These are phyloP conservation scores for Tricharina praecox DNA, from an alignment of 495 filamentous ascomycete genomes.

Conservation along the genomic window DNA sequence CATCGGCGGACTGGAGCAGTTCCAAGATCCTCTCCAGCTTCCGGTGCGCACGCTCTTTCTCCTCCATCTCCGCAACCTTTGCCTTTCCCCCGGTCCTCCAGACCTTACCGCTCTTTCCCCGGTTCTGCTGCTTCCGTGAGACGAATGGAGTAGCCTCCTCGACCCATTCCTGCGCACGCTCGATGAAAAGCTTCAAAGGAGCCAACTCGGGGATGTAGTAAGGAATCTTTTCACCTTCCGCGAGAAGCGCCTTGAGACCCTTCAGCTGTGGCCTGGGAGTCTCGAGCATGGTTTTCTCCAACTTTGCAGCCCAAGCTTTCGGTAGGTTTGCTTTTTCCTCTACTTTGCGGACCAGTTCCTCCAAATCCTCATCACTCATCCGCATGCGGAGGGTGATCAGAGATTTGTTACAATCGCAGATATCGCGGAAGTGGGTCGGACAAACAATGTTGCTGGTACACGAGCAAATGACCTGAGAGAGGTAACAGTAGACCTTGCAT, in stretches of 20 bases:
- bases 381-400: conserved; percentile 32
- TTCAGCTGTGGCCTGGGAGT: conserved; percentile 73
- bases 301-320: conserved; percentile 79
- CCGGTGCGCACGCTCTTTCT: conserved; percentile 72
- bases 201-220: conserved; percentile 75
- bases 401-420: conserved; percentile 24
- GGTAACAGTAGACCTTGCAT: conserved; percentile 84
- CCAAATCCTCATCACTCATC: conserved; percentile 52
- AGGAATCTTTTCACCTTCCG: conserved; percentile 93
- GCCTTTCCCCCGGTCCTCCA: conserved; percentile 57
- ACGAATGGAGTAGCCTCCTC: conserved; percentile 96
- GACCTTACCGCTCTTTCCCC: conserved; percentile 87
- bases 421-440: conserved; percentile 24
- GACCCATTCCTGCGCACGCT: conserved; percentile 92
- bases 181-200: conserved; percentile 72
- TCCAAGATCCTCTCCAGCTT: conserved; percentile 79
- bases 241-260: conserved; percentile 62
- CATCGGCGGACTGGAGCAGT: conserved; percentile 67
- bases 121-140: conserved; percentile 93
- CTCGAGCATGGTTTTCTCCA: conserved; percentile 66
- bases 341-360: conserved; percentile 51
- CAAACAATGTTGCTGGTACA: conserved; percentile 26
- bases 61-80: conserved; percentile 64
- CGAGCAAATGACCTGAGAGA: conserved; percentile 70
- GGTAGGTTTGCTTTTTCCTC: conserved; percentile 73